Evolutionary conservation across 805 yeast species (phyloP).

Genomic region (Candida suzukii): DNA sequence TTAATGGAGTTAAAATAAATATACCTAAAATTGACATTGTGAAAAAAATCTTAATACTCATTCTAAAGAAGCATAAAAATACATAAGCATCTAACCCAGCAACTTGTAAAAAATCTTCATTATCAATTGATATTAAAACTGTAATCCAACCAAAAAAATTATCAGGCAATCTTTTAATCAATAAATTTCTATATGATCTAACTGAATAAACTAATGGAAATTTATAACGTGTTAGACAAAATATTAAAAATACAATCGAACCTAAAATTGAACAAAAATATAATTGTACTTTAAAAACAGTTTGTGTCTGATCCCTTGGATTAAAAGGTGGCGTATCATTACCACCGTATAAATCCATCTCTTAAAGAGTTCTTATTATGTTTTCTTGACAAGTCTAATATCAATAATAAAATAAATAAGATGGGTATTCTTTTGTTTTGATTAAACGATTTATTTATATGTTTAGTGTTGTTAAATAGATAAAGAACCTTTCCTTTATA

Average conservation of each 20-base stretch:
- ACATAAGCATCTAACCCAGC: conserved; percentile 57
- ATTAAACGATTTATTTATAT: too few relatives aligned
- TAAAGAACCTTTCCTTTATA: too few relatives aligned
- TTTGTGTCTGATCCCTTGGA: conserved; percentile 36
- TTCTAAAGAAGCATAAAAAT: conserved; percentile 48
- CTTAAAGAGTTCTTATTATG: too few relatives aligned
- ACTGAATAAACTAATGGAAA: conserved; percentile 56
- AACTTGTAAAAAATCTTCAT: conserved; percentile 45
- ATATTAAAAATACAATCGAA: conserved; percentile 34
- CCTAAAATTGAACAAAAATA: conserved; percentile 44
- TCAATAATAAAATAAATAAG: too few relatives aligned
- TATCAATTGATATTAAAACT: conserved; percentile 36
- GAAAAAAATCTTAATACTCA: conserved; percentile 42
- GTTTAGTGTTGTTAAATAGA: too few relatives aligned
- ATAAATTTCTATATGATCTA: conserved; percentile 39
- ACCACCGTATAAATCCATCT: neutral
- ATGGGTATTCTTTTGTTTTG: too few relatives aligned
- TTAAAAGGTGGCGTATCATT: conserved; percentile 19
- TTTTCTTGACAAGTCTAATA: too few relatives aligned
- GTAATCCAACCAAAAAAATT: conserved; percentile 48
- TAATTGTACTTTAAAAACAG: conserved; percentile 52
- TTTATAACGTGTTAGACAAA: conserved; percentile 43
- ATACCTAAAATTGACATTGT: conserved; percentile 40
- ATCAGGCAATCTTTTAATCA: conserved; percentile 38
- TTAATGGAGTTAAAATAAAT: conserved; percentile 42